Evolutionary conservation across 2,329 filamentous ascomycete genomes (phyloP), one percentile per base, ranked within the genome.

Genomic region (Fusarium solani-melongenae): DNA sequence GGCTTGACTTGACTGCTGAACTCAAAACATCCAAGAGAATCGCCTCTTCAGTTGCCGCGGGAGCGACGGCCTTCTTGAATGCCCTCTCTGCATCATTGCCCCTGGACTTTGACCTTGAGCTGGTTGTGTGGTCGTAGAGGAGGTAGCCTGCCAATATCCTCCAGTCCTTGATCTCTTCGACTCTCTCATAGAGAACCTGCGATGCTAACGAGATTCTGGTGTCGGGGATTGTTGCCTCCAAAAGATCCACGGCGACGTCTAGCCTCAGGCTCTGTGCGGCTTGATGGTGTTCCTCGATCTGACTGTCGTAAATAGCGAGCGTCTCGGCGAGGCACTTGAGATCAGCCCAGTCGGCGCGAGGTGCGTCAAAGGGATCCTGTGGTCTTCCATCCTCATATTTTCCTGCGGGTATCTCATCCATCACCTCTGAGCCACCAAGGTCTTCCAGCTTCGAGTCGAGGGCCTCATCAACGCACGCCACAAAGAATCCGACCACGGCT

Each of bases 241-340:
- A 80, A 29, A 92, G 83, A 76, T 88, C 85, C 63, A 83, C 84
- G 3, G 88, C 86, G 49, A 87, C 82, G 70, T 89, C 87, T 12
- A 88, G 75, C 5, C 84, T 84, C n/a, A 84, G 82, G 17, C 83
- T 76, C 27, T 83, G 82, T 10, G 84, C 83, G 17, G 84, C 84
- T 65, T 91, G 84, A 29, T 90, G 84, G 33, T 90, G 88, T 41
- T 90, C 88, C 59, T 89, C 86, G 49, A 92, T 86, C 75, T 94
- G 91, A 7, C 88, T 86, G 79, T 98, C 94, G 78, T 98, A 98
- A 11, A 90, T 89, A 34, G 93, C 89, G 29, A 99, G 87, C 12
- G 93, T 92, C 81, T 98, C 94, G 4, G 93, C 94, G 15, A 99
- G 87, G 74, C 93, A 96, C 83, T 98, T 99, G 79, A 97, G 90